Percentiles rank a stretch among this genome's conserved stretches.
Evolutionary conservation across 2,329 filamentous ascomycete species (phyloP).

Genomic region (Ophiosphaerella narmari): DNA sequence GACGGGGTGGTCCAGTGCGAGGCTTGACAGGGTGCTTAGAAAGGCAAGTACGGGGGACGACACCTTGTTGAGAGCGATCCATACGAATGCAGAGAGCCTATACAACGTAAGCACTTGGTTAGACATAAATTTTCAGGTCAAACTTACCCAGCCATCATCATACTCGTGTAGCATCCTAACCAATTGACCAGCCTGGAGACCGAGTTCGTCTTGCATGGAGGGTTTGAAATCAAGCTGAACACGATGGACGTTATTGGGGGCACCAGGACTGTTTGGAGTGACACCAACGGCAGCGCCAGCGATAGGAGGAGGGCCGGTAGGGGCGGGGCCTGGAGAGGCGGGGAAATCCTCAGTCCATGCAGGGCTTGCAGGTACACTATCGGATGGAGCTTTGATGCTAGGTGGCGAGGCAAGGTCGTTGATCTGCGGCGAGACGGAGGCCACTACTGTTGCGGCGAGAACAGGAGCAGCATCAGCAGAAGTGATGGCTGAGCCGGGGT

Average conservation of each 20-base stretch:
- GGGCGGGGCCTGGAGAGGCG: slow-evolving; percentile 54
- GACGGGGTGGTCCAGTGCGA: slow-evolving; percentile 60
- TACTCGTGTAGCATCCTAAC: slow-evolving; percentile 93
- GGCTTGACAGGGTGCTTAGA: slow-evolving; percentile 92
- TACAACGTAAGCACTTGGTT: slow-evolving; percentile 23
- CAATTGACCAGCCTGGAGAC: slow-evolving; percentile 77
- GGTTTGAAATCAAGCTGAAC: slow-evolving; percentile 94
- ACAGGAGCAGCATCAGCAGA: slow-evolving; percentile 48
- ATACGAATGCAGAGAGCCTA: slow-evolving; percentile 89
- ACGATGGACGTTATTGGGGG: slow-evolving; percentile 74
- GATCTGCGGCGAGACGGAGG: slow-evolving; percentile 34
- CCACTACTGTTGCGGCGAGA: slow-evolving; percentile 36
- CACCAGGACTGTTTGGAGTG: slow-evolving; percentile 60
- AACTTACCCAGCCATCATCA: slow-evolving; percentile 94
- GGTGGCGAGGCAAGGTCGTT: slow-evolving; percentile 28
- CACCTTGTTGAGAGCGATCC: slow-evolving; percentile 89
- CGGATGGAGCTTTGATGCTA: slow-evolving; percentile 58
- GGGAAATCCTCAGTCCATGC: slow-evolving; percentile 65
- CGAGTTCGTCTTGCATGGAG: slow-evolving; percentile 89
- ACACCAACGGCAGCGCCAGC: slow-evolving; percentile 65
- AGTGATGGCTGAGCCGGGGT: slow-evolving; percentile 46
- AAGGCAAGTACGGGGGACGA: slow-evolving; percentile 89
- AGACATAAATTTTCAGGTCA: neutral
- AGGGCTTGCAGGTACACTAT: slow-evolving; percentile 57
- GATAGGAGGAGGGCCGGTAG: slow-evolving; percentile 45